Conservation (phyloP, 2,329 filamentous ascomycete genomes). For the Drechslerella stenobrocha region DNA sequence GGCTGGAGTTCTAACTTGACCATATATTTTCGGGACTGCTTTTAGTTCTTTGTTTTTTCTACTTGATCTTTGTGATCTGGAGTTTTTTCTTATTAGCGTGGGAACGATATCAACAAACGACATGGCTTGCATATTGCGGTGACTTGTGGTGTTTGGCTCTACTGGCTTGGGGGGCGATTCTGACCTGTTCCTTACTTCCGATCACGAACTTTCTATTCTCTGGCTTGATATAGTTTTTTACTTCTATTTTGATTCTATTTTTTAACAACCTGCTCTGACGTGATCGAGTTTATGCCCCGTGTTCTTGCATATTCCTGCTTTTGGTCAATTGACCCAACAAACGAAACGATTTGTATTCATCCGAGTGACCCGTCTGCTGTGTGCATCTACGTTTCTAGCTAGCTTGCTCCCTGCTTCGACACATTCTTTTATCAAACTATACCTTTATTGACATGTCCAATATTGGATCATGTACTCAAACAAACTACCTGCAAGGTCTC, state of each 20-base stretch:
- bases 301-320: too few relatives aligned
- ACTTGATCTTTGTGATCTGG: constrained; percentile 21
- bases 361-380: too few relatives aligned
- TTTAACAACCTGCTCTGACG: neutral
- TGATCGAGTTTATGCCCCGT: constrained; percentile 3
- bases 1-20: constrained; percentile 45
- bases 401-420: too few relatives aligned
- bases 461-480: too few relatives aligned
- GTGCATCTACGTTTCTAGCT: too few relatives aligned
- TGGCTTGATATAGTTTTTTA: neutral
- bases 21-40: constrained; percentile 48
- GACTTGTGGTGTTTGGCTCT: constrained; percentile 40
- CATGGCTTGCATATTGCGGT: constrained; percentile 43
- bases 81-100: constrained; percentile 37
- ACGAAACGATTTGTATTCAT: too few relatives aligned
- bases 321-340: too few relatives aligned
- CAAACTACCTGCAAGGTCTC: too few relatives aligned
- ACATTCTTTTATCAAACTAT: too few relatives aligned
- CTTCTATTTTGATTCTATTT: too few relatives aligned
- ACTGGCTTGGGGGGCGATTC: constrained; percentile 25
- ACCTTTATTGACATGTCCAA: too few relatives aligned
- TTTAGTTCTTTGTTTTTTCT: constrained; percentile 42
- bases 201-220: neutral
- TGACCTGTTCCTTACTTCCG: neutral
- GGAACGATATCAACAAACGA: constrained; percentile 17